Evolutionary conservation across 164 flowering plant species (phyloP), one percentile per base, ranked within the genome.

Genomic region (Sedum album): DNA sequence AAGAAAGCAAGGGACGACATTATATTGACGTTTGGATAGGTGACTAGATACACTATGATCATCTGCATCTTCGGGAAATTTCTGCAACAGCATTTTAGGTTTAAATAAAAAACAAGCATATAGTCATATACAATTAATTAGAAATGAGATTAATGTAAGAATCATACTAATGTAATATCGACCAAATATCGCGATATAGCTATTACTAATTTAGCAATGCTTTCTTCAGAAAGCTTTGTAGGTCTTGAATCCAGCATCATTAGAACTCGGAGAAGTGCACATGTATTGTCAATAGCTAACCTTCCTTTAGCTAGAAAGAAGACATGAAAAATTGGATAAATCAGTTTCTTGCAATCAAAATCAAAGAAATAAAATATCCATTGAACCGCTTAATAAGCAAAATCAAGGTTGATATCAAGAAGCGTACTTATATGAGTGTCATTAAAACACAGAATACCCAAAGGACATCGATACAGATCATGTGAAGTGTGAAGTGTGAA

Each of bases 1-100:
- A 91, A 57, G 5, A 57, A 57, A 28, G 62, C 62, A 57, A 15
- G 62, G 62, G 62, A 57, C 18, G 8, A 57, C n/a, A 57, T 57
- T 26, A 57, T 57, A 57, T 26, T 28, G 62, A 4, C 15, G 33
- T 28, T 44, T 44, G 7, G 57, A 23, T 23, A 21, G 7, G 57
- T 51, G 57, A 51, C 6, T 21, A 9, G 57, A 23, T 51, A 51
- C 57, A n/a, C 6, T 6, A 51, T 25, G 0, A 30, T 28, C 62
- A 13, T 57, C 62, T 11, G 62, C 31, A 26, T 26, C 62, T 20
- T 57, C 33, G 1, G 33, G 62, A 57, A 57, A 20, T 57, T 26
- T 26, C 62, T 57, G 62, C 62, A 57, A 30, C 62, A 28, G 1
- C 5, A 28, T 11, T 9, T 11, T 14, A 57, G 28, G 33, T 57